These are phyloP conservation scores for Grifola frondosa DNA, from an alignment of 1,284 basidiomycete species.

Conservation along the genomic window DNA sequence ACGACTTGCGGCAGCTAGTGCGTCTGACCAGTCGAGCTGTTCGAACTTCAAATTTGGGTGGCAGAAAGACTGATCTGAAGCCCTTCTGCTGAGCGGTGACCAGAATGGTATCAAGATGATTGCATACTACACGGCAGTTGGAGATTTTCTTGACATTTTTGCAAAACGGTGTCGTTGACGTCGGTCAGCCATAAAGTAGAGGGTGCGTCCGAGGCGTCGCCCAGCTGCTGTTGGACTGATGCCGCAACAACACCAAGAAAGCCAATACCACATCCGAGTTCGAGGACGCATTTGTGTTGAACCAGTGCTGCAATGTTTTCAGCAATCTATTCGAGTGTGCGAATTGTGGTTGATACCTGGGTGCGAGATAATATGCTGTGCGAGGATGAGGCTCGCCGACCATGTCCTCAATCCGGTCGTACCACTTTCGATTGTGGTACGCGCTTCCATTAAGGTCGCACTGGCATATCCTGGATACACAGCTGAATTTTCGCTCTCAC, in stretches of 20 bases:
- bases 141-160: conserved; percentile 57
- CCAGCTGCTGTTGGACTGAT: conserved; percentile 43
- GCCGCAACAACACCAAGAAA: conserved; percentile 66
- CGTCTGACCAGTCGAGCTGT: conserved; percentile 64
- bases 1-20: conserved; percentile 36
- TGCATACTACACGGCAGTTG: conserved; percentile 59
- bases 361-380: conserved; percentile 57
- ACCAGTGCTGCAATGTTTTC: conserved; percentile 48
- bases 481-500: conserved; percentile 15
- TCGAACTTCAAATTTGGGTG: conserved; percentile 46
- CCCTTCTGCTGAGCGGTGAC: conserved; percentile 3
- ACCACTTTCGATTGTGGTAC: conserved; percentile 67
- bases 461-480: conserved; percentile 33
- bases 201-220: background rate
- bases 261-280: conserved; percentile 73
- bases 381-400: conserved; percentile 68
- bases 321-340: background rate
- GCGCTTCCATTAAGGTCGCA: conserved; percentile 67
- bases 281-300: conserved; percentile 49
- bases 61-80: conserved; percentile 49
- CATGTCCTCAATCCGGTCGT: conserved; percentile 79
- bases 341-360: conserved; percentile 39
- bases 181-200: conserved; percentile 60
- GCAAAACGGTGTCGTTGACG: conserved; percentile 62
- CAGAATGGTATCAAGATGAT: conserved; percentile 1